phyloP scores from a whole-genome alignment of 768 basidiomycete genomes.

The Podaxis rugospora region DNA sequence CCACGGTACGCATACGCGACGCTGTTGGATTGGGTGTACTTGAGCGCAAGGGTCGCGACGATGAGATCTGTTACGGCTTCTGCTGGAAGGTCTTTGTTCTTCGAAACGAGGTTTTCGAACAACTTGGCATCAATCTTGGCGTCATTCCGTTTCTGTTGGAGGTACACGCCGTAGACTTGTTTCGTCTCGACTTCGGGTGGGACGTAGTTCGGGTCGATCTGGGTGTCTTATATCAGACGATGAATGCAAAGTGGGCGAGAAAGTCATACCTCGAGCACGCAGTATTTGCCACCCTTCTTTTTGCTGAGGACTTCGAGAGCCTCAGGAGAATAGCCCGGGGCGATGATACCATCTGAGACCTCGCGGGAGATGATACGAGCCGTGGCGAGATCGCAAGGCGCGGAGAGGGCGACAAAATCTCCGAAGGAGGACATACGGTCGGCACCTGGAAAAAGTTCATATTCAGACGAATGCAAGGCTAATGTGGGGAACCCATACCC shows the following conservation, averaged over 20 bases:
- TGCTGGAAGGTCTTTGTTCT: conserved; percentile 81
- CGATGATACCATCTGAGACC: conserved; percentile 97
- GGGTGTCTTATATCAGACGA: neutral
- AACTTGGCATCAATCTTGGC: conserved; percentile 76
- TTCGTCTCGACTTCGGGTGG: conserved; percentile 85
- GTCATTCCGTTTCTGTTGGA: conserved; percentile 91
- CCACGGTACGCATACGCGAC: conserved; percentile 94
- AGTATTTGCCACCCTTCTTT: conserved; percentile 99
- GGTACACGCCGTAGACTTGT: conserved; percentile 88
- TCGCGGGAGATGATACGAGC: conserved; percentile 98
- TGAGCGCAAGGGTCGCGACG: conserved; percentile 93
- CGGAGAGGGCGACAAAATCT: conserved; percentile 95
- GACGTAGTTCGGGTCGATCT: conserved; percentile 87
- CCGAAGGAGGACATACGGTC: conserved; percentile 99
- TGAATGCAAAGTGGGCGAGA: neutral
- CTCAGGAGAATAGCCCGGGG: conserved; percentile 85
- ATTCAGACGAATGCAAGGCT: neutral
- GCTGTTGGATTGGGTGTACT: conserved; percentile 99
- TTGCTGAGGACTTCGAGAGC: conserved; percentile 88
- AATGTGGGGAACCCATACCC: conserved; percentile 41
- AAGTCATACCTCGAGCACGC: conserved; percentile 79
- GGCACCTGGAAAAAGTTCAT: conserved; percentile 52
- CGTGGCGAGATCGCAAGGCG: conserved; percentile 89
- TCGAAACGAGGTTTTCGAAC: conserved; percentile 85
- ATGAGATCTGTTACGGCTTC: conserved; percentile 86